Base-by-base conservation (phyloP, 805 yeast species). In the Candida boidinii region DNA sequence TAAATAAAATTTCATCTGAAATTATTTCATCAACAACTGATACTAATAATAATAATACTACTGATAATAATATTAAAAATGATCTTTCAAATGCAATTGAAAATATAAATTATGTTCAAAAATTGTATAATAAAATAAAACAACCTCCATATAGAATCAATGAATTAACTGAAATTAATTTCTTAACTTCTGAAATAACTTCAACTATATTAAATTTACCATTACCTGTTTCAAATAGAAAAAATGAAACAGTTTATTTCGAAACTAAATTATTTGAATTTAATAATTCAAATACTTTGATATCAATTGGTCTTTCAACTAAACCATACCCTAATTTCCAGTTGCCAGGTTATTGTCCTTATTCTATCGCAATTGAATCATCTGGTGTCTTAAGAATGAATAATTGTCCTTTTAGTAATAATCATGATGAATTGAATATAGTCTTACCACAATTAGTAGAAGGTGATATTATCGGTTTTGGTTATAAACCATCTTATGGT, bases 301-400 rank as follows among this genome's bases (percentile, higher is more conserved):
- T 81, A 36, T 66, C 79, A 20, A 64, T 82, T 29, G 92, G 94
- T 0, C 58, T 82, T 18, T 70, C 73, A 8, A 76, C 90, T 0
- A 72, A 68, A 41, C 90, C 92, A 2, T 79, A 79, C 45, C 92
- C 94, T 2, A 64, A 70, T 37, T 83, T 80, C 53, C 64, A 84
- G 42, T 61, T 79, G 11, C 94, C 94, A 0, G 94, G 94, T 1
- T 70, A 75, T 51, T 68, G 73, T 38, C 70, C 70, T 30, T 79
- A 77, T 46, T 78, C 87, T 0, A 64, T 83, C 30, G 81, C 81
- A 3, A 75, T 82, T 48, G 90, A 82, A 51, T 70, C 83, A 2
- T 72, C 76, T 4, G 94, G 94, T 2, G 71, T 76, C 38, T 57
- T 80, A 35, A 65, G 84, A 39, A 69, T 81, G 31, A 51, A 43